phyloP scores from a whole-genome alignment of 495 filamentous ascomycete genomes.

The Daldinia vernicosa region DNA sequence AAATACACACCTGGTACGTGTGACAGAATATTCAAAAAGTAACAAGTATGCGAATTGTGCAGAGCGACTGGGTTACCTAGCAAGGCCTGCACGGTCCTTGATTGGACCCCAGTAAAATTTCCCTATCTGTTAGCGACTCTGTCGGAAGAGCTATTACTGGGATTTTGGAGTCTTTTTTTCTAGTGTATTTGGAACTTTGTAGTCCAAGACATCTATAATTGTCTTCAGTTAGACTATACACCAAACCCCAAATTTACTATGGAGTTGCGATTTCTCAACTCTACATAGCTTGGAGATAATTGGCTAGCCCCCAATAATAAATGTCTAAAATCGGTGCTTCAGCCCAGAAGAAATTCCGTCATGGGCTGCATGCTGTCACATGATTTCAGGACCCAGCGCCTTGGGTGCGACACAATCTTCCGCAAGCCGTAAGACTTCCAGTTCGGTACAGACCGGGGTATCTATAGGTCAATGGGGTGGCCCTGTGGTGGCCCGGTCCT shows the following conservation, averaged over 20 bases:
- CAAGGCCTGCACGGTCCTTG: constrained; percentile 30
- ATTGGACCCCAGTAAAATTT: constrained; percentile 28
- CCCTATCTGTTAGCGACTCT: constrained; percentile 20
- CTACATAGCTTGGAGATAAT: constrained; percentile 32
- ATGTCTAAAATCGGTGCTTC: constrained; percentile 20
- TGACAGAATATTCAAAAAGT: constrained; percentile 32
- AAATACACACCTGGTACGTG: constrained; percentile 27
- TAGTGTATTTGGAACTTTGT: neutral
- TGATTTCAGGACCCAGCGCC: constrained; percentile 45
- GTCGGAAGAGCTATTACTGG: neutral
- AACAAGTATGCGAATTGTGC: constrained; percentile 26
- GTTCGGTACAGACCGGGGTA: constrained; percentile 41
- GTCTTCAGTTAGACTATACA: constrained; percentile 8
- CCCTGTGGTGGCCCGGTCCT: constrained; percentile 27
- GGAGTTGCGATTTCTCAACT: constrained; percentile 23
- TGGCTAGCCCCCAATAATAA: constrained; percentile 23
- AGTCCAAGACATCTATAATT: neutral
- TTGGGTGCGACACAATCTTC: constrained; percentile 43
- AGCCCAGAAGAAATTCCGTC: constrained; percentile 23
- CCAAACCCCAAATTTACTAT: constrained; percentile 13
- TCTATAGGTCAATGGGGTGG: constrained; percentile 41
- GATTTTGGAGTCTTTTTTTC: constrained; percentile 19
- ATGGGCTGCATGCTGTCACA: constrained; percentile 40
- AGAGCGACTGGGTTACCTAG: constrained; percentile 34
- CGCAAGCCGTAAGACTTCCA: constrained; percentile 39